Percentiles rank a stretch among this genome's conserved stretches.
These are phyloP conservation scores for Neolentinus lepideus DNA, from an alignment of 1,284 basidiomycete species.

Conservation along the genomic window DNA sequence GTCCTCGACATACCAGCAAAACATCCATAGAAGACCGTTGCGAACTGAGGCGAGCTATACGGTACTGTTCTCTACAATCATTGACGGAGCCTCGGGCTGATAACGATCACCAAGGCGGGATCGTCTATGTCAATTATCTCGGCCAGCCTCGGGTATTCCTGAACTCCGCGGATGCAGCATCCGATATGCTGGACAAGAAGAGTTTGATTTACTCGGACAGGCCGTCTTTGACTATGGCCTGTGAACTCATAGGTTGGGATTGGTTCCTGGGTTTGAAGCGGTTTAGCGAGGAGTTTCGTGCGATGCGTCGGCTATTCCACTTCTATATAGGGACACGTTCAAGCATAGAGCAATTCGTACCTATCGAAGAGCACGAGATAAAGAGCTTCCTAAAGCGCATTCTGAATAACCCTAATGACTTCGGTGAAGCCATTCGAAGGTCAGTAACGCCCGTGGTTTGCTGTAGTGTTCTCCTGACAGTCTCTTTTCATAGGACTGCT, in stretches of 20 bases:
- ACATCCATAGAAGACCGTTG: constrained; percentile 16
- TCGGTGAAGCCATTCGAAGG: not conserved
- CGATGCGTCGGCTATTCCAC: constrained; percentile 16
- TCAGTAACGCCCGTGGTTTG: not conserved
- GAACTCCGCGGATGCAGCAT: constrained; percentile 16
- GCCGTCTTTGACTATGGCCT: constrained; percentile 15
- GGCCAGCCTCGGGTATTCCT: constrained; percentile 20
- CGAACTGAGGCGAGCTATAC: constrained; percentile 12
- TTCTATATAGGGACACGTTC: constrained; percentile 20
- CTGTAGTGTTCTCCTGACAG: no score
- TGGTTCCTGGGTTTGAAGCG: constrained; percentile 12
- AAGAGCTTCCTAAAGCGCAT: constrained; percentile 15
- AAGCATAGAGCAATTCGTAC: no score
- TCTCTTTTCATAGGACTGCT: constrained; percentile 15
- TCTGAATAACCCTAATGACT: constrained; percentile 9
- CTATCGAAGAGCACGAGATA: constrained; percentile 18
- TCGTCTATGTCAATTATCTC: constrained; percentile 17
- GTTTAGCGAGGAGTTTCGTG: constrained; percentile 15
- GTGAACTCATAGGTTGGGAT: constrained; percentile 17
- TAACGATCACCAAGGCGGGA: constrained; percentile 14
- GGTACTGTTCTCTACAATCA: constrained; percentile 2
- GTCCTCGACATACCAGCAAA: constrained; percentile 18
- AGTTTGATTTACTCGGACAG: no score
- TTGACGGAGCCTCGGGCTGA: no score
- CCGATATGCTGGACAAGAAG: constrained; percentile 20